These are phyloP conservation scores for Endoconidiophora laricicola DNA, from an alignment of 2,329 filamentous ascomycete genomes.

Conservation along the genomic window DNA sequence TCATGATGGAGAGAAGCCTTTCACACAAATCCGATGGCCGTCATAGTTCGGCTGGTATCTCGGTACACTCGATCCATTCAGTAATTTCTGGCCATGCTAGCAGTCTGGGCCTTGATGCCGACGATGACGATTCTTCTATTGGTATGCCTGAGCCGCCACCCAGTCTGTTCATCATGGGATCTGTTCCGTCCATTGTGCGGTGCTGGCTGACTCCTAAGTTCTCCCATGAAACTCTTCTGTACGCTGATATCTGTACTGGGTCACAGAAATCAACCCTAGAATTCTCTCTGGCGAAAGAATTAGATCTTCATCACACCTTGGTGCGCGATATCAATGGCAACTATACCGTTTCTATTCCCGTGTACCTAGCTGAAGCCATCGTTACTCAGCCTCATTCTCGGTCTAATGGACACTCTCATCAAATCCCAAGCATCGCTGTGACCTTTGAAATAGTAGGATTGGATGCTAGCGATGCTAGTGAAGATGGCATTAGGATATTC, in stretches of 20 bases:
- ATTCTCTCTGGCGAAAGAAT: constrained; percentile 53
- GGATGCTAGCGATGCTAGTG: constrained; percentile 28
- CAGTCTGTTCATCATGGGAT: constrained; percentile 69
- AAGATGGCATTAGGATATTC: constrained; percentile 53
- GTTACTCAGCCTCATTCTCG: constrained; percentile 60
- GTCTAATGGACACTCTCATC: constrained; percentile 50
- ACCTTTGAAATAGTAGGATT: constrained; percentile 57
- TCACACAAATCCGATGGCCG: constrained; percentile 94
- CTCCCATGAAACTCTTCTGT: constrained; percentile 74
- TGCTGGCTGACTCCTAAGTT: constrained; percentile 90
- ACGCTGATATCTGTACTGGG: constrained; percentile 82
- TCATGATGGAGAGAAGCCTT: constrained; percentile 79
- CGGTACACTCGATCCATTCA: constrained; percentile 45
- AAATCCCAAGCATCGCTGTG: constrained; percentile 61
- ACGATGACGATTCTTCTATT: constrained; percentile 50
- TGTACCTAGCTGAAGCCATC: constrained; percentile 84
- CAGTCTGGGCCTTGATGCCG: constrained; percentile 67
- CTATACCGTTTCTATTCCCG: constrained; percentile 55
- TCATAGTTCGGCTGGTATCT: constrained; percentile 84
- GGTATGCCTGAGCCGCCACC: constrained; percentile 63
- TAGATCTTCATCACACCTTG: constrained; percentile 53
- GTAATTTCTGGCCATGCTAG: constrained; percentile 58
- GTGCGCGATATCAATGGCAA: constrained; percentile 48
- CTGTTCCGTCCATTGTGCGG: constrained; percentile 83
- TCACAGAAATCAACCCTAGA: constrained; percentile 80